phyloP scores from a whole-genome alignment of 192 early-diverging fungal species.

The Mortierella claussenii region DNA sequence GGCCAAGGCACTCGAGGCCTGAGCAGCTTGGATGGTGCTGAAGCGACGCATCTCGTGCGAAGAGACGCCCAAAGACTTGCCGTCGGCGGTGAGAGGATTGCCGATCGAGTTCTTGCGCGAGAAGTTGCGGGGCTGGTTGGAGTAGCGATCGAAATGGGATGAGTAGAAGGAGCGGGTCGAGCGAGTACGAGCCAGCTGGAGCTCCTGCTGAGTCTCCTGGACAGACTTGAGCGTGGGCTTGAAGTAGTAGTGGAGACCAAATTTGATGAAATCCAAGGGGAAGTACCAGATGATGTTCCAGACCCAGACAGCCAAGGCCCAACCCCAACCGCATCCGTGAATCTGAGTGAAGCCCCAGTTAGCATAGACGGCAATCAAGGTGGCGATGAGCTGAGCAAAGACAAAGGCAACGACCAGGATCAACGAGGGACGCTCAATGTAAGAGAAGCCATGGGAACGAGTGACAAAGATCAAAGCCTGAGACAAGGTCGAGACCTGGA shows the following conservation, averaged over 20 bases:
- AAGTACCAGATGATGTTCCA: conserved; percentile 85
- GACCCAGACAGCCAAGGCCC: conserved; percentile 81
- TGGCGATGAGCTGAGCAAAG: conserved; percentile 76
- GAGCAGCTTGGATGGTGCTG: conserved; percentile 76
- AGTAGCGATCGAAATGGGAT: conserved; percentile 63
- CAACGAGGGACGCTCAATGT: conserved; percentile 75
- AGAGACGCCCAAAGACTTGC: conserved; percentile 70
- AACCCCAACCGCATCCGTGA: conserved; percentile 76
- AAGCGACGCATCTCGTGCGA: conserved; percentile 76
- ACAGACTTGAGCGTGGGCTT: conserved; percentile 58
- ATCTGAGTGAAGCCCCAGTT: conserved; percentile 84
- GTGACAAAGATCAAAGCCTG: conserved; percentile 85
- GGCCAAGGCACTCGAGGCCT: conserved; percentile 61
- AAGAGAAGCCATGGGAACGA: conserved; percentile 81
- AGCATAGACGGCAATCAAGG: conserved; percentile 86
- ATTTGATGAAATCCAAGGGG: conserved; percentile 83
- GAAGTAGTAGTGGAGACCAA: conserved; percentile 69
- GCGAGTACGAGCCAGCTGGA: conserved; percentile 67
- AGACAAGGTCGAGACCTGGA: conserved; percentile 82
- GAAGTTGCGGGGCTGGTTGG: conserved; percentile 59
- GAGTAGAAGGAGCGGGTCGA: conserved; percentile 74
- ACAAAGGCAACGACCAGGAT: conserved; percentile 75
- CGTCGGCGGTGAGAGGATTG: conserved; percentile 54
- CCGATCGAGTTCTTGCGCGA: conserved; percentile 54
- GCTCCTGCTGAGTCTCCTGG: conserved; percentile 47